Conservation (phyloP, 2,329 filamentous ascomycete species). For the Proliferodiscus dingleyae region DNA sequence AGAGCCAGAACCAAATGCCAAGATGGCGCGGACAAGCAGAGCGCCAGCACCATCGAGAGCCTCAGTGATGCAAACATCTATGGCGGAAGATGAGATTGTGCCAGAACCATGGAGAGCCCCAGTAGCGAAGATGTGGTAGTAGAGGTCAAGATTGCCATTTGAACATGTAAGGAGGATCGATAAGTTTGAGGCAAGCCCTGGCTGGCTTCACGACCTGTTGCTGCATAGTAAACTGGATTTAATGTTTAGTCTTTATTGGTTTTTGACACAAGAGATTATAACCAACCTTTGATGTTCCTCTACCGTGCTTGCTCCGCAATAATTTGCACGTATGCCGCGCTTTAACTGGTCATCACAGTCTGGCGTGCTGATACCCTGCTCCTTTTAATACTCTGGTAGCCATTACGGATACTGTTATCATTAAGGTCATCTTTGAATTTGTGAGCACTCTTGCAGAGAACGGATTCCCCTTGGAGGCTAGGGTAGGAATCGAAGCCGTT, state of each 20-base stretch:
- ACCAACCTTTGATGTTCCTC: constrained; percentile 5
- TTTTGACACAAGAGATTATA: constrained; percentile 10
- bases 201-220: constrained; percentile 19
- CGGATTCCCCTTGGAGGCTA: constrained; percentile 11
- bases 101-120: constrained; percentile 19
- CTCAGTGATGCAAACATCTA: constrained; percentile 14
- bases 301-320: constrained; percentile 8
- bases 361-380: constrained; percentile 16
- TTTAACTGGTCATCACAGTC: constrained; percentile 15
- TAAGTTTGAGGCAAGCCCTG: constrained; percentile 12
- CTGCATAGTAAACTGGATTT: constrained; percentile 15
- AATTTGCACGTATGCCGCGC: constrained; percentile 8
- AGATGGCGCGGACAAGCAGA: constrained; percentile 4
- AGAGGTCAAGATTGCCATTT: constrained; percentile 11
- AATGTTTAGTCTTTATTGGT: constrained; percentile 17
- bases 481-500: constrained; percentile 10
- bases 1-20: constrained; percentile 8
- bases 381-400: constrained; percentile 8
- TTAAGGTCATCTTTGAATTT: constrained; percentile 20
- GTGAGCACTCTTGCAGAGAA: constrained; percentile 14
- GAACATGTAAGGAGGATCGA: constrained; percentile 11
- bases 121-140: constrained; percentile 21
- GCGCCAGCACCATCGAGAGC: constrained; percentile 8
- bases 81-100: constrained; percentile 17
- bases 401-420: constrained; percentile 14